Conservation (phyloP, 2,329 filamentous ascomycete species). For the Cryphonectria japonica region DNA sequence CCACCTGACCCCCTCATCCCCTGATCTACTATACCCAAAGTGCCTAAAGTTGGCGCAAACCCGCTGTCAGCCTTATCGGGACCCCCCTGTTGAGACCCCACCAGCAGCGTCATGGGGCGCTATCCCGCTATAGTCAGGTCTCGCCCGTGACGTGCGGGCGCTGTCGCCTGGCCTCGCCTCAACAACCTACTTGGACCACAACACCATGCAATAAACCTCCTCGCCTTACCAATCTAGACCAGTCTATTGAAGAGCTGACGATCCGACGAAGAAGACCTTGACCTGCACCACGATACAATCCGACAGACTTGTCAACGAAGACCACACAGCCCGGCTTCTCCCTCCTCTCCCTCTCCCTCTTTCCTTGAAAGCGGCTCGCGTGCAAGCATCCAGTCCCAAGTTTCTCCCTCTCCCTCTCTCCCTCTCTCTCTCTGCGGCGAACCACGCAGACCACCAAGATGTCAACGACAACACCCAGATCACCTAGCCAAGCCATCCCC, state of each 20-base stretch:
- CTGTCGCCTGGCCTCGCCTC: neutral
- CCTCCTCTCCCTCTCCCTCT: too few species aligned
- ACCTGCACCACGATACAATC: neutral
- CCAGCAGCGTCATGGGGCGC: conserved; percentile 3
- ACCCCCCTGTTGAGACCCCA: neutral
- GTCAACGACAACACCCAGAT: conserved; percentile 17
- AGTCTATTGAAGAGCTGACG: neutral
- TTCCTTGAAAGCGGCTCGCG: neutral
- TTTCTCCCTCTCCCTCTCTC: too few species aligned
- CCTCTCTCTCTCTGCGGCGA: neutral
- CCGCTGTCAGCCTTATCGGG: conserved; percentile 1
- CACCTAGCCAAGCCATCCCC: conserved; percentile 12
- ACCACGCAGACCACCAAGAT: conserved; percentile 1
- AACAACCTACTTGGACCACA: neutral
- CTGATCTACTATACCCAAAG: neutral
- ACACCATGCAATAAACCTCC: neutral
- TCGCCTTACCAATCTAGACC: neutral
- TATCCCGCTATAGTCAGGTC: neutral
- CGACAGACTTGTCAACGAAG: neutral
- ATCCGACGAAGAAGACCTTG: neutral
- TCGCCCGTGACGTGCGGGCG: neutral
- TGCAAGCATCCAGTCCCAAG: neutral
- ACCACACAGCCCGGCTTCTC: neutral
- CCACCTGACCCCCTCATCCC: neutral
- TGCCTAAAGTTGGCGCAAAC: neutral